These are phyloP conservation scores for Diutina siamensis DNA, from an alignment of 1,139 yeast genomes.

Conservation along the genomic window DNA sequence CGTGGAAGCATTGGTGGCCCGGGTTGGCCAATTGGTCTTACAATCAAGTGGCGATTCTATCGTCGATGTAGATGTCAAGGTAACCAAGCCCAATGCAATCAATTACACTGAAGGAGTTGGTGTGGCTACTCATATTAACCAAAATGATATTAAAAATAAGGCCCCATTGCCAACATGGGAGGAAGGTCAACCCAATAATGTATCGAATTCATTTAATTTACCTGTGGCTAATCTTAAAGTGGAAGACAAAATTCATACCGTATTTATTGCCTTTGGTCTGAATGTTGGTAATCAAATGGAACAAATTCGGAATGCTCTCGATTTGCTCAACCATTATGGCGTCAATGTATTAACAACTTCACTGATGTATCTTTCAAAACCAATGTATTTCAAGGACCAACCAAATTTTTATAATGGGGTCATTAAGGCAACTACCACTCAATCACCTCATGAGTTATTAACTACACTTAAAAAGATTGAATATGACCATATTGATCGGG, in stretches of 20 bases:
- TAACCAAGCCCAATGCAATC: constrained; percentile 81
- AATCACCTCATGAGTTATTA: constrained; percentile 56
- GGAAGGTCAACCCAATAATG: constrained; percentile 11
- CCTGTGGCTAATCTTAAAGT: constrained; percentile 18
- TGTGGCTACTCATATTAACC: constrained; percentile 33
- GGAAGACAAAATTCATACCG: constrained; percentile 31
- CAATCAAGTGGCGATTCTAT: constrained; percentile 19
- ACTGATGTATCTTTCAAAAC: constrained; percentile 74
- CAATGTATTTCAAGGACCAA: constrained; percentile 85
- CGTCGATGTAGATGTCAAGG: constrained; percentile 30
- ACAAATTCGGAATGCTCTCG: constrained; percentile 51
- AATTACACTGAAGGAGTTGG: constrained; percentile 87
- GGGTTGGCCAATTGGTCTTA: constrained; percentile 54
- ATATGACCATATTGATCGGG: constrained; percentile 56
- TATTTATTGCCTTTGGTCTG: constrained; percentile 80
- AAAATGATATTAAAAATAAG: constrained; percentile 24
- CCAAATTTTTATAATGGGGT: constrained; percentile 79
- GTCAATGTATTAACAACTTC: constrained; percentile 53
- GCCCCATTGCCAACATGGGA: constrained; percentile 5
- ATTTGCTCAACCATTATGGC: constrained; percentile 27
- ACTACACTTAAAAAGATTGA: constrained; percentile 62
- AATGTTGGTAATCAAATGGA: constrained; percentile 63
- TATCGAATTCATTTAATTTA: constrained; percentile 21
- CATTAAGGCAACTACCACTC: constrained; percentile 34
- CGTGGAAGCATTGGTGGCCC: constrained; percentile 79